Percentiles rank a stretch among this genome's conserved stretches.
phyloP scores from a whole-genome alignment of 2,329 filamentous ascomycete genomes.

The Ophiocordyceps camponoti-floridani region DNA sequence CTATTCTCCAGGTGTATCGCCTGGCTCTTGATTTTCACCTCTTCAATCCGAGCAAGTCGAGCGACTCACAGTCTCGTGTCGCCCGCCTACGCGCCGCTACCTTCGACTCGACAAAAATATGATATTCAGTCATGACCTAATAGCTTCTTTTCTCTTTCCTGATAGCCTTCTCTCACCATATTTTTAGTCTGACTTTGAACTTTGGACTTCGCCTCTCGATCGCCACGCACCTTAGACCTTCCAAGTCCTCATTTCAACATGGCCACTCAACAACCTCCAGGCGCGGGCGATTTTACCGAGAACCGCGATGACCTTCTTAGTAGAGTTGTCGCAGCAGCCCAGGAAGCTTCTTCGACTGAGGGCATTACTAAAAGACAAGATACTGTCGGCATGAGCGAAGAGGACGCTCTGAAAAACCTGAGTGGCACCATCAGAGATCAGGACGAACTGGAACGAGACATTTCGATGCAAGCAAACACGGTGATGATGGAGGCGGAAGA shows the following conservation, averaged over 20 bases:
- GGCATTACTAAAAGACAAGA: conserved; percentile 1
- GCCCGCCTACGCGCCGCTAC: no score
- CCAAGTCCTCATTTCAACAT: background rate
- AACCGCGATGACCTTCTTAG: conserved; percentile 10
- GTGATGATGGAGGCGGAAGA: conserved; percentile 44
- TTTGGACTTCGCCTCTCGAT: background rate
- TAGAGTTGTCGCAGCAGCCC: conserved; percentile 14
- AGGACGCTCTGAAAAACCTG: conserved; percentile 40
- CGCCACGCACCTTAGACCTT: background rate
- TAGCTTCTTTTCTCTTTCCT: background rate
- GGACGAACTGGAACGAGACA: conserved; percentile 78
- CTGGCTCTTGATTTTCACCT: no score
- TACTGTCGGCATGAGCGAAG: conserved; percentile 30
- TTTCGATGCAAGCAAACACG: conserved; percentile 43
- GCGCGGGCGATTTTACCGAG: conserved; percentile 1
- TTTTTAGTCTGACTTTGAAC: background rate
- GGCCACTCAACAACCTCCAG: background rate
- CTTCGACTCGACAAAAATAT: background rate
- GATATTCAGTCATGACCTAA: background rate
- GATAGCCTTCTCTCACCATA: no score
- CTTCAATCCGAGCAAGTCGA: no score
- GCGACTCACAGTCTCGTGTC: no score
- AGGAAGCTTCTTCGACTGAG: conserved; percentile 4
- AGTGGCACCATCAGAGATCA: conserved; percentile 64
- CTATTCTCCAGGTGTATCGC: no score